Evolutionary conservation across 352 stramenopile species (phyloP).

Genomic region (Phytopythium cucurbitacearum): DNA sequence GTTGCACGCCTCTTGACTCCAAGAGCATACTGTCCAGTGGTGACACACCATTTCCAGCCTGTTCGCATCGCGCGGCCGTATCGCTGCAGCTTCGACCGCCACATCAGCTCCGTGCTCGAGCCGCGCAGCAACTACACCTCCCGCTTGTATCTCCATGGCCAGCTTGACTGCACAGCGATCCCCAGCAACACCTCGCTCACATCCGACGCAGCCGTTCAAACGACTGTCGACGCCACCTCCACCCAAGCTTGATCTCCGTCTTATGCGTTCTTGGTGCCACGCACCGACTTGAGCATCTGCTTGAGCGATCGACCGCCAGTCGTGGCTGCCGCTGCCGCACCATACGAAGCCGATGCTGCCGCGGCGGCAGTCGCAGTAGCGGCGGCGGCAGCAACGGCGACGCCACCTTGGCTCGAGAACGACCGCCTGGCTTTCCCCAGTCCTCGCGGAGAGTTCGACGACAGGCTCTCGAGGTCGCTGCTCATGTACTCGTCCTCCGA

Average conservation of each 20-base stretch:
- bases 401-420: slow-evolving; percentile 12
- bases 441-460: slow-evolving; percentile 14
- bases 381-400: neutral
- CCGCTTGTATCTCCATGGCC: slow-evolving; percentile 7
- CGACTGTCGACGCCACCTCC: neutral
- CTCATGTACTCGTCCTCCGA: slow-evolving; percentile 75
- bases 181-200: too few species aligned
- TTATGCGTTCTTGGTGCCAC: slow-evolving; percentile 62
- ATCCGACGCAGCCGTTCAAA: slow-evolving; percentile 3
- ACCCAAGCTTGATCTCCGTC: neutral
- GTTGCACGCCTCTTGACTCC: slow-evolving; percentile 23
- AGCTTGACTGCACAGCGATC: too few species aligned
- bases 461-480: slow-evolving; percentile 42
- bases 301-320: slow-evolving; percentile 33
- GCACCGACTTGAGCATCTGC: slow-evolving; percentile 79
- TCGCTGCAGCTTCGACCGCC: slow-evolving; percentile 12
- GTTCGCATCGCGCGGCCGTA: slow-evolving; percentile 31
- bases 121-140: slow-evolving; percentile 17
- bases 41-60: slow-evolving; percentile 39
- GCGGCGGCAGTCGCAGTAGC: too few species aligned
- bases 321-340: too few species aligned
- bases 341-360: too few species aligned
- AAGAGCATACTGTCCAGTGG: slow-evolving; percentile 22
- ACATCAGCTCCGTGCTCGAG: slow-evolving; percentile 32
- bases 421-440: slow-evolving; percentile 10